phyloP scores from a whole-genome alignment of 805 yeast genomes.

The Ogataea methanolica region DNA sequence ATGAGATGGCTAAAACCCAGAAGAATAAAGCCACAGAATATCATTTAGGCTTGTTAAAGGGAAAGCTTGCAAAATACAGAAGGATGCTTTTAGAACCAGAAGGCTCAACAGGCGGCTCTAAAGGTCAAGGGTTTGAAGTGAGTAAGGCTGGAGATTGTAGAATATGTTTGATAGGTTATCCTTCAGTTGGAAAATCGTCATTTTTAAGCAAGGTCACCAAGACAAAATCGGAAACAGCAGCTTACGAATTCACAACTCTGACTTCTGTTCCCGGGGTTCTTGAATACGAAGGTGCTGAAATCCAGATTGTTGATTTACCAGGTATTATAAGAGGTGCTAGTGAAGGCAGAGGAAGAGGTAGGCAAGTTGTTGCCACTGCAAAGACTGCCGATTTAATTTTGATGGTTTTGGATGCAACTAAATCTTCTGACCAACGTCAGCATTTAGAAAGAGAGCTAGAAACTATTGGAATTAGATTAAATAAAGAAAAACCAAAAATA shows the following conservation, averaged over 20 bases:
- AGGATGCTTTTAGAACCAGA: slow-evolving; percentile 90
- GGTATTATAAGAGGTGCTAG: slow-evolving; percentile 97
- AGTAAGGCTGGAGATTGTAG: slow-evolving; percentile 95
- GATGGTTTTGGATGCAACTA: slow-evolving; percentile 95
- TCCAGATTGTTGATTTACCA: slow-evolving; percentile 95
- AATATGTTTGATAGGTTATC: slow-evolving; percentile 92
- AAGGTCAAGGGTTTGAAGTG: slow-evolving; percentile 87
- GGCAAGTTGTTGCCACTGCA: slow-evolving; percentile 95
- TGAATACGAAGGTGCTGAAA: slow-evolving; percentile 94
- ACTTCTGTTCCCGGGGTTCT: slow-evolving; percentile 96
- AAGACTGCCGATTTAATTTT: slow-evolving; percentile 88
- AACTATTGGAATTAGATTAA: slow-evolving; percentile 88
- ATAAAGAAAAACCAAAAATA: slow-evolving; percentile 77
- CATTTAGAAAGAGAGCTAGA: slow-evolving; percentile 87
- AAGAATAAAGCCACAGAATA: slow-evolving; percentile 98
- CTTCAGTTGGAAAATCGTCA: slow-evolving; percentile 96
- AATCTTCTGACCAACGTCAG: slow-evolving; percentile 82
- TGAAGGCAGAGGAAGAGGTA: slow-evolving; percentile 96
- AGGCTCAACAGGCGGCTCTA: slow-evolving; percentile 57
- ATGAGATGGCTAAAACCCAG: slow-evolving; percentile 91
- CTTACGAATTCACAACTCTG: slow-evolving; percentile 90
- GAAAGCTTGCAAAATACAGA: slow-evolving; percentile 88
- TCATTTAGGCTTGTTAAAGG: slow-evolving; percentile 90
- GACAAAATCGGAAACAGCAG: slow-evolving; percentile 92
- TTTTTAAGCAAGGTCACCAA: slow-evolving; percentile 84